phyloP scores from a whole-genome alignment of 1,139 yeast species.

The Pichia sp. region DNA sequence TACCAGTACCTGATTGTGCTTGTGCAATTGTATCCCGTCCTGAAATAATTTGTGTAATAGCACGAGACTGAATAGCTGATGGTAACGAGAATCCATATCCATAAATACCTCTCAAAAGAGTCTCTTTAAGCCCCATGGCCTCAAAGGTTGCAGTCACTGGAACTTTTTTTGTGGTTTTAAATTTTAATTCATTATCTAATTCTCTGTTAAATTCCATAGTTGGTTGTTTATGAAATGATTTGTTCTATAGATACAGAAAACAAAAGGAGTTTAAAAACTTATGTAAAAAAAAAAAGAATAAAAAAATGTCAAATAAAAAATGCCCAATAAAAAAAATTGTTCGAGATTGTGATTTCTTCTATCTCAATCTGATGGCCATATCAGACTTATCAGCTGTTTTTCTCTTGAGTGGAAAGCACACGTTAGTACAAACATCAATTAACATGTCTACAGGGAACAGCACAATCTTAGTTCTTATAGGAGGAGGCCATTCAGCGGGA shows the following conservation, averaged over 20 bases:
- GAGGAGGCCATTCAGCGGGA: slow-evolving; percentile 31
- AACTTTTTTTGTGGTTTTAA: slow-evolving; percentile 57
- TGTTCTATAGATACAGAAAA: no score
- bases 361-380: no score
- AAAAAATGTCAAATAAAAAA: no score
- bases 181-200: slow-evolving; percentile 51
- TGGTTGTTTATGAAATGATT: no score
- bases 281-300: no score
- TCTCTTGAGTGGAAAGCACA: no score
- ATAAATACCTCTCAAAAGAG: slow-evolving; percentile 61
- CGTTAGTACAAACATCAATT: no score
- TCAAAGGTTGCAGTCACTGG: slow-evolving; percentile 67
- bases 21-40: slow-evolving; percentile 95
- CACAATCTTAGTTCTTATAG: slow-evolving; percentile 24
- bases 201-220: slow-evolving; percentile 52
- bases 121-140: slow-evolving; percentile 67
- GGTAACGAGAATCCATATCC: slow-evolving; percentile 93
- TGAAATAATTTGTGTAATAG: slow-evolving; percentile 83
- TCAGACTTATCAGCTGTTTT: no score
- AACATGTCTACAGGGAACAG: neutral
- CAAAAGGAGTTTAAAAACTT: no score
- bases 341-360: no score
- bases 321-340: no score
- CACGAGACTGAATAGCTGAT: slow-evolving; percentile 91
- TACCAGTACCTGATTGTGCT: slow-evolving; percentile 98